phyloP scores from a whole-genome alignment of 2,329 filamentous ascomycete genomes.

The Talaromyces sp. region DNA sequence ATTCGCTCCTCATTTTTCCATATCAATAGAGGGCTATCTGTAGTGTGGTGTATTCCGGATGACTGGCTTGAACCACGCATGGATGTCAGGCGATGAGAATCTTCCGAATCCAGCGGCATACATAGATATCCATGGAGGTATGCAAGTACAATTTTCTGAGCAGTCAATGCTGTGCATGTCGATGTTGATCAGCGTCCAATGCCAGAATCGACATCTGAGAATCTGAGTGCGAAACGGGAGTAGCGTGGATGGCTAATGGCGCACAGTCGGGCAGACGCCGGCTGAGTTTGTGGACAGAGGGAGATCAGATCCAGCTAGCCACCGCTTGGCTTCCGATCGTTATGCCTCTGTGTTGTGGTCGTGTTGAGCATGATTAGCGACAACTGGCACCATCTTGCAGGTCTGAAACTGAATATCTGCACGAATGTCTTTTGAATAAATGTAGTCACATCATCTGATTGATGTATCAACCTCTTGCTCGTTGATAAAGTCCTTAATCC shows the following conservation, averaged over 20 bases:
- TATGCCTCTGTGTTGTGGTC: neutral
- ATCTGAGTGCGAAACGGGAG: neutral
- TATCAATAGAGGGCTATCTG: neutral
- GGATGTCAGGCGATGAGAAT: neutral
- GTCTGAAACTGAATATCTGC: neutral
- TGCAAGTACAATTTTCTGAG: neutral
- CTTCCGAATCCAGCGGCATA: neutral
- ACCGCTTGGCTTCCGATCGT: constrained; percentile 5
- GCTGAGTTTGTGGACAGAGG: neutral
- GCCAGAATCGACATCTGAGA: neutral
- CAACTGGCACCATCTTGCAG: neutral
- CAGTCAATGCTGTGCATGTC: neutral
- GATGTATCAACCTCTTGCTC: neutral
- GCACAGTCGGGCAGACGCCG: neutral
- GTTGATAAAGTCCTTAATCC: neutral
- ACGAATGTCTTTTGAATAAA: neutral
- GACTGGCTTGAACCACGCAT: neutral
- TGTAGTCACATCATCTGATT: neutral
- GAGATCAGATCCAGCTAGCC: constrained; percentile 3
- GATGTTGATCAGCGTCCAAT: neutral
- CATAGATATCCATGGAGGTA: neutral
- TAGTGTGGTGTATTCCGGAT: neutral
- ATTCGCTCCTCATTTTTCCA: neutral
- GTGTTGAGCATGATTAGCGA: neutral
- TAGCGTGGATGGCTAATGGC: neutral